Evolutionary conservation across 2,329 filamentous ascomycete species (phyloP), one percentile per base, ranked within the genome.

Genomic region (Penicillium carneum): DNA sequence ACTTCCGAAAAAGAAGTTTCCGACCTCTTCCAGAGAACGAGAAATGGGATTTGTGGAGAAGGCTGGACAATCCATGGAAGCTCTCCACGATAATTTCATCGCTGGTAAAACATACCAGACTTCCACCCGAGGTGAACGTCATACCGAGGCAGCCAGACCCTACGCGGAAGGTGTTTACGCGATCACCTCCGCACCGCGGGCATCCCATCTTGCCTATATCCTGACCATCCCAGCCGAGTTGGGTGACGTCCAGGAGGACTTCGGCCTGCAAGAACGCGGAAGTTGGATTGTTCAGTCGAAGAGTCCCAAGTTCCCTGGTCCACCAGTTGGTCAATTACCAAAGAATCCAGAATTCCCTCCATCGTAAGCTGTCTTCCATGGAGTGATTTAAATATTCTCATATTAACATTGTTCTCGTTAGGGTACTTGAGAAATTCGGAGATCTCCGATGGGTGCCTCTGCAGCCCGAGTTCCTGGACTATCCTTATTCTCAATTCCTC

Each of bases 41-140:
- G 93, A 92, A 79, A 89, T 95, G 83, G 86, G 86, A 1, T 96
- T 96, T 74, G 90, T 96, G 1, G 91, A 96, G 73, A 93, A 93
- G 76, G 81, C 86, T 0, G 84, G 86, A 6, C 81, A 83, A 0
- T 86, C 85, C 0, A 87, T 93, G 69, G 81, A 87, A 29, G 84
- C 89, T 7, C 81, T 97, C n/a, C 90, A 89, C 70, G 87, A 90
- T 4, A 84, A 85, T 6, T 92, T 96, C 75, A 82, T 95, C 64
- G 76, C 83, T 0, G 84, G 86, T 0, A 82, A 80, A 0, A 87
- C 90, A 11, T 93, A 96, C 73, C 83, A 87, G 53, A 96, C 92
- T 8, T 89, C 92, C 79, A 94, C 92, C 0, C 81, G 79, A 2
- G 91, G 92, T 1, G 86, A 85, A 14, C 85, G 90, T 12, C 87